phyloP scores from a whole-genome alignment of 2,329 filamentous ascomycete genomes.

The Colletotrichum cuscutae region DNA sequence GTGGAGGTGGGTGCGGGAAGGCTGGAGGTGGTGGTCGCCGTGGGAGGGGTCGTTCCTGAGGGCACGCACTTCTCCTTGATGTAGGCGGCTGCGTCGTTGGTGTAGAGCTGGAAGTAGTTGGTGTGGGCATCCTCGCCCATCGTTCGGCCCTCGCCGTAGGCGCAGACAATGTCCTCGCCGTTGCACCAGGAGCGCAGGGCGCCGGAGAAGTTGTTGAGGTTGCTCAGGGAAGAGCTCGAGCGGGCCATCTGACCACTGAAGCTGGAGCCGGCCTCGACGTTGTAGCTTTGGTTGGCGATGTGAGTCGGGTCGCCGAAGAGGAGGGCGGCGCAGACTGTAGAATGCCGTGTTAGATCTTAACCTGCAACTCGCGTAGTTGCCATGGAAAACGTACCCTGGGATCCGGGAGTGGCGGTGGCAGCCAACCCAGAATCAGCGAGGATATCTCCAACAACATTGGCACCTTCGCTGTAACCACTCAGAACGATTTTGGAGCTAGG shows the following conservation, averaged over 20 bases:
- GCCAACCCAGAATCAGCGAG: conserved; percentile 44
- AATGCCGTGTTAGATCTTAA: neutral
- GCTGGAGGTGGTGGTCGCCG: conserved; percentile 15
- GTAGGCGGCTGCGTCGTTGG: conserved; percentile 24
- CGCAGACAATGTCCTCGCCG: conserved; percentile 50
- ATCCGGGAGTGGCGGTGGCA: conserved; percentile 41
- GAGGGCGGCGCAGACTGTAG: conserved; percentile 45
- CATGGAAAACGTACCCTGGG: conserved; percentile 43
- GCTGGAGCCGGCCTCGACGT: conserved; percentile 42
- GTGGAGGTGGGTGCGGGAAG: conserved; percentile 25
- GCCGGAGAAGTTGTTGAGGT: conserved; percentile 20
- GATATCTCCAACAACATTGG: conserved; percentile 49
- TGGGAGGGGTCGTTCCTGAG: conserved; percentile 3
- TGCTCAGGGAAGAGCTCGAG: conserved; percentile 17
- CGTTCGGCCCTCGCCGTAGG: conserved; percentile 40
- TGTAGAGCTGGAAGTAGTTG: conserved; percentile 43
- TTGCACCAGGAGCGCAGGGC: conserved; percentile 47
- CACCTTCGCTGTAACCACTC: conserved; percentile 54
- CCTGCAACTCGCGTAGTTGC: neutral
- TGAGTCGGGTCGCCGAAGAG: conserved; percentile 48
- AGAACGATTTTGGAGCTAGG: conserved; percentile 52
- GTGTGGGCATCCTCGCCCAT: conserved; percentile 44
- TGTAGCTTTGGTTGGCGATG: conserved; percentile 46
- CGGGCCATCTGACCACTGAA: conserved; percentile 20
- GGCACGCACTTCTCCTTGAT: conserved; percentile 32